Evolutionary conservation across 2,329 filamentous ascomycete genomes (phyloP).

Genomic region (Knufia petricola): DNA sequence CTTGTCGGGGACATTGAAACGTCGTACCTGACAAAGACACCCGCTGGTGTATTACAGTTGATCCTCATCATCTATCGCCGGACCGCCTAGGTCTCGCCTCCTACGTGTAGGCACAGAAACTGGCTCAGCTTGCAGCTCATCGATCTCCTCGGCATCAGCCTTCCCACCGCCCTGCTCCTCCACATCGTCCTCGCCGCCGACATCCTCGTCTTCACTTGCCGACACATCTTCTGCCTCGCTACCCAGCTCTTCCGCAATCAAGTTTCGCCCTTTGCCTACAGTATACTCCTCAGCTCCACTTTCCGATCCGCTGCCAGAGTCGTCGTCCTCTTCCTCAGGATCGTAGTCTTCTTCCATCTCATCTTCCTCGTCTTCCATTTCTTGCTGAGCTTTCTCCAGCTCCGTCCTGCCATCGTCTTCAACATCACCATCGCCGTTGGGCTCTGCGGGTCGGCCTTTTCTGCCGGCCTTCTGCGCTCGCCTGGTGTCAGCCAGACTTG

Average conservation of each 20-base stretch:
- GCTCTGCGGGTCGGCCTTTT: slow-evolving; percentile 26
- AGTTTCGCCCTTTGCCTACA: slow-evolving; percentile 27
- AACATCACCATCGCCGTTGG: slow-evolving; percentile 18
- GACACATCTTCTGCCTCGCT: slow-evolving; percentile 36
- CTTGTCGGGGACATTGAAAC: too few species aligned
- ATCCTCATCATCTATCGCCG: neutral
- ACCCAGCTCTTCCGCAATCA: slow-evolving; percentile 35
- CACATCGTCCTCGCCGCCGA: slow-evolving; percentile 13
- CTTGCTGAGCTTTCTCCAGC: slow-evolving; percentile 48
- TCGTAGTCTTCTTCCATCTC: slow-evolving; percentile 44
- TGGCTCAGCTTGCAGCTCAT: neutral
- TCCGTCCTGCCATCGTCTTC: slow-evolving; percentile 45
- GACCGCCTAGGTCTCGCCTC: neutral
- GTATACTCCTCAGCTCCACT: slow-evolving; percentile 34
- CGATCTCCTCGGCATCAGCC: neutral
- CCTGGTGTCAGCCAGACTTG: slow-evolving; percentile 51
- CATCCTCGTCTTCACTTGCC: slow-evolving; percentile 20
- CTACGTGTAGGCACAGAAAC: neutral
- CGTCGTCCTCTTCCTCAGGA: slow-evolving; percentile 40
- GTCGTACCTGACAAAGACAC: too few species aligned
- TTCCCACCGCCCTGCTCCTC: slow-evolving; percentile 10
- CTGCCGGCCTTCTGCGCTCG: slow-evolving; percentile 51
- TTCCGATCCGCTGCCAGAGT: slow-evolving; percentile 37
- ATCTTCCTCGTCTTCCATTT: slow-evolving; percentile 35
- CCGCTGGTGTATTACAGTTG: neutral